Conservation (phyloP, 2,329 filamentous ascomycete species). For the Arthrobotrys iridis region DNA sequence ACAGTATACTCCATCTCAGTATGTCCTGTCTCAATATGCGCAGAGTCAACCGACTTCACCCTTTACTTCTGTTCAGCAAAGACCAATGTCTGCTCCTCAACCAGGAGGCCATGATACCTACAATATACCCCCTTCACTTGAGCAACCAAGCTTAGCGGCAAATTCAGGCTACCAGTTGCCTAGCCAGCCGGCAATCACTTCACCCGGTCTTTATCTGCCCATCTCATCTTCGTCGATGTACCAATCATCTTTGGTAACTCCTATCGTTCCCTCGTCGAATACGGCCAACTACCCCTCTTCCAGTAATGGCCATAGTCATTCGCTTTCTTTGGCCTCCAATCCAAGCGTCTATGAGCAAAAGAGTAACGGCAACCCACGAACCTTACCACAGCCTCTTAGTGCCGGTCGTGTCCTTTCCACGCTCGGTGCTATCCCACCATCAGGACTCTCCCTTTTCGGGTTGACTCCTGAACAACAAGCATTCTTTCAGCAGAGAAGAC, state of each 20-base stretch:
- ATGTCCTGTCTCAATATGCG: conserved; percentile 16
- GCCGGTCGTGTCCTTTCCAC: conserved; percentile 43
- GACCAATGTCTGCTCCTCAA: conserved; percentile 43
- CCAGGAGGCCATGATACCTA: conserved; percentile 25
- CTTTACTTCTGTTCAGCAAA: conserved; percentile 24
- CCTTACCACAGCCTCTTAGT: conserved; percentile 41
- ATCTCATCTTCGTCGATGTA: conserved; percentile 37
- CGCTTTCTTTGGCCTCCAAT: conserved; percentile 18
- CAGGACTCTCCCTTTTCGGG: conserved; percentile 49
- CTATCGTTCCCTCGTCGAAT: conserved; percentile 33
- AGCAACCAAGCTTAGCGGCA: conserved; percentile 16
- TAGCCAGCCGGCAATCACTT: conserved; percentile 24
- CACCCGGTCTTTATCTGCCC: conserved; percentile 26
- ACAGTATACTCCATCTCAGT: conserved; percentile 42
- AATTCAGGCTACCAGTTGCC: conserved; percentile 37
- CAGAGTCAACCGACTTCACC: conserved; percentile 38
- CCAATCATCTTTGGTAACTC: conserved; percentile 43
- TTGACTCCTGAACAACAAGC: conserved; percentile 48
- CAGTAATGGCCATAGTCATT: conserved; percentile 20
- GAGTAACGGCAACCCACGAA: conserved; percentile 26
- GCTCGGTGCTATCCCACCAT: conserved; percentile 42
- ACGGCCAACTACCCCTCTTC: conserved; percentile 22
- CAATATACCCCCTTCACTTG: conserved; percentile 27
- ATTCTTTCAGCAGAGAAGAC: conserved; percentile 41
- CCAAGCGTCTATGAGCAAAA: conserved; percentile 31